Evolutionary conservation across 2,329 filamentous ascomycete genomes (phyloP).

Genomic region (Pezicula neosporulosa): DNA sequence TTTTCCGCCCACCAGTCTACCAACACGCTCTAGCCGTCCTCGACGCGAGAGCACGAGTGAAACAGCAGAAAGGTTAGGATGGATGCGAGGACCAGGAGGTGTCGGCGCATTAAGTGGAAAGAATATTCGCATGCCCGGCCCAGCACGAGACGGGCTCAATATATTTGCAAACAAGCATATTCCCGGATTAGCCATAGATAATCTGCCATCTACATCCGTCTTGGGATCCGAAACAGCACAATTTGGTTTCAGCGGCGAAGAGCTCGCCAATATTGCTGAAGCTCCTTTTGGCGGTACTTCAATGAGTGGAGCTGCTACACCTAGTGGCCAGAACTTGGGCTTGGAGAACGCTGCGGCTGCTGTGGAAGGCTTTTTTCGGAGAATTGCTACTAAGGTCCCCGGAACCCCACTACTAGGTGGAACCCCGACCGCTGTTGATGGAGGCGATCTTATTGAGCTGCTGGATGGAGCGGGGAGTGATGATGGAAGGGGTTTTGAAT

Average conservation of each 20-base stretch:
- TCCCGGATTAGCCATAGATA: constrained; percentile 71
- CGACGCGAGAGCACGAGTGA: constrained; percentile 29
- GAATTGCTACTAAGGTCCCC: constrained; percentile 66
- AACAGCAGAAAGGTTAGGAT: constrained; percentile 44
- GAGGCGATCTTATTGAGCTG: constrained; percentile 69
- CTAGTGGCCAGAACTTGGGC: constrained; percentile 40
- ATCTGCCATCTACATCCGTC: constrained; percentile 62
- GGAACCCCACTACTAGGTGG: constrained; percentile 40
- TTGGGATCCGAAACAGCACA: constrained; percentile 58
- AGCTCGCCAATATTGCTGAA: constrained; percentile 40
- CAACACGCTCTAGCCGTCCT: constrained; percentile 11
- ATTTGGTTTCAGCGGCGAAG: constrained; percentile 41
- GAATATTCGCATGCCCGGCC: constrained; percentile 71
- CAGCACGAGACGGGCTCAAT: constrained; percentile 80
- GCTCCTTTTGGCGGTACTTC: constrained; percentile 16
- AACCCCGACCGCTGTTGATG: constrained; percentile 39
- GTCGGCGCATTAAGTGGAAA: constrained; percentile 73
- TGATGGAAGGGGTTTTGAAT: constrained; percentile 38
- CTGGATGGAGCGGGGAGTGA: constrained; percentile 57
- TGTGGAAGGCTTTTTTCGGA: constrained; percentile 87
- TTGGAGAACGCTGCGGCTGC: constrained; percentile 83
- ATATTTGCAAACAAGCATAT: constrained; percentile 80
- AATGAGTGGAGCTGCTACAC: constrained; percentile 29
- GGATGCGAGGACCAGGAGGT: constrained; percentile 81
- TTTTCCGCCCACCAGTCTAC: constrained; percentile 22